phyloP scores from a whole-genome alignment of 2,329 filamentous ascomycete species.

The Aspergillus sojae region DNA sequence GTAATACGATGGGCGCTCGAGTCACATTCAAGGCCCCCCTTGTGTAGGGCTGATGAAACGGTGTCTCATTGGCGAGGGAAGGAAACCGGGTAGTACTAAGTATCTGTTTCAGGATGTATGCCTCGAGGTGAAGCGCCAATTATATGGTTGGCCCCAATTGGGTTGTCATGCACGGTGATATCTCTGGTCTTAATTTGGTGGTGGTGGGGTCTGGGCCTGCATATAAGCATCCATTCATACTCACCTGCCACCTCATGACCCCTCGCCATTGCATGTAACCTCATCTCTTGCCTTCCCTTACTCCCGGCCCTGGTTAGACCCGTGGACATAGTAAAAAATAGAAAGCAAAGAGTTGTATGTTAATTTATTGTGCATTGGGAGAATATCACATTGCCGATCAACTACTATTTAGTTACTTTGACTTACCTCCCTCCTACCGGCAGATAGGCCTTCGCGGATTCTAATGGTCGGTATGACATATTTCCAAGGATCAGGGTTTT shows the following conservation, averaged over 20 bases:
- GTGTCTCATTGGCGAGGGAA: background rate
- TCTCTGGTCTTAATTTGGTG: background rate
- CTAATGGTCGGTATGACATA: background rate
- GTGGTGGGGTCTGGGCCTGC: background rate
- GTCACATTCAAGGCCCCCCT: background rate
- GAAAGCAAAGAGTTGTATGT: background rate
- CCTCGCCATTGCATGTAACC: conserved; percentile 11
- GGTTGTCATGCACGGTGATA: conserved; percentile 4
- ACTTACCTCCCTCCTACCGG: background rate
- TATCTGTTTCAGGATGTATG: conserved; percentile 3
- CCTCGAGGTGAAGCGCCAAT: conserved; percentile 1
- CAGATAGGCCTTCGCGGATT: too few species aligned
- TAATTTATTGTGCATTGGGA: background rate
- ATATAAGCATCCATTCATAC: background rate
- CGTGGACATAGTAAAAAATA: background rate
- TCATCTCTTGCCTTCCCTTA: conserved; percentile 24
- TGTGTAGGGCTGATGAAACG: conserved; percentile 14
- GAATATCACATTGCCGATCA: background rate
- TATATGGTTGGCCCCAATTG: conserved; percentile 3
- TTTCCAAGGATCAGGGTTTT: conserved; percentile 2
- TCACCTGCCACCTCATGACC: background rate
- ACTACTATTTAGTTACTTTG: background rate
- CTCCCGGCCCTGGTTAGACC: background rate
- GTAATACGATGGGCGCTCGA: background rate
- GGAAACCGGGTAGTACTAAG: background rate